These are phyloP conservation scores for Cylindrodendrum hubeiense DNA, from an alignment of 2,329 filamentous ascomycete species.

Conservation along the genomic window DNA sequence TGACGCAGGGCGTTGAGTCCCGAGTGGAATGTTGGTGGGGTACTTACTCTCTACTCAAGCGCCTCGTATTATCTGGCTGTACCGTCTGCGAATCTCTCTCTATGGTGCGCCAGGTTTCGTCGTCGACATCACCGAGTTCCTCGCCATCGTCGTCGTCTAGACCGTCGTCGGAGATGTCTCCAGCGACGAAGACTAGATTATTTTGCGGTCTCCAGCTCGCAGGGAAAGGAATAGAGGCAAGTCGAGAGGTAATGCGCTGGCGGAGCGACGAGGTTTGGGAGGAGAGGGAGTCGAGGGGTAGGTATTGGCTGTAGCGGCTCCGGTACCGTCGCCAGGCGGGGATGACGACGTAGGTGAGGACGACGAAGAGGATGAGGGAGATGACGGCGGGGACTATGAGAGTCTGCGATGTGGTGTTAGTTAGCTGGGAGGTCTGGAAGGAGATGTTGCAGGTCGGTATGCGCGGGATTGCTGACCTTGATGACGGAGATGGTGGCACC, in stretches of 20 bases:
- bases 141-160: slow-evolving; percentile 72
- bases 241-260: slow-evolving; percentile 56
- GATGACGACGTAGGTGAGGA: slow-evolving; percentile 73
- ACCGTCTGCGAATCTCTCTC: slow-evolving; percentile 50
- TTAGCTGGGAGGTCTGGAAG: slow-evolving; percentile 13
- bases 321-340: slow-evolving; percentile 79
- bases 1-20: neutral
- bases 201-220: slow-evolving; percentile 62
- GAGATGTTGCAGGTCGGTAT: slow-evolving; percentile 10
- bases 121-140: slow-evolving; percentile 73
- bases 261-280: slow-evolving; percentile 68
- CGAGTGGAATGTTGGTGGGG: neutral
- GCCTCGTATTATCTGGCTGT: slow-evolving; percentile 63
- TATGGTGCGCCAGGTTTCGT: slow-evolving; percentile 58
- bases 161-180: slow-evolving; percentile 61
- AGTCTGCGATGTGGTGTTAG: slow-evolving; percentile 63
- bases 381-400: slow-evolving; percentile 78
- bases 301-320: slow-evolving; percentile 79
- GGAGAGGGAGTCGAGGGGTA: slow-evolving; percentile 75
- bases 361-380: slow-evolving; percentile 76
- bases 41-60: slow-evolving; percentile 80
- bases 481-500: slow-evolving; percentile 50
- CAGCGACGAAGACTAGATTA: slow-evolving; percentile 56
- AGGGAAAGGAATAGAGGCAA: slow-evolving; percentile 51
- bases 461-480: slow-evolving; percentile 47